Conservation (phyloP, 139 green algal species). For the Chlorella sorokiniana region DNA sequence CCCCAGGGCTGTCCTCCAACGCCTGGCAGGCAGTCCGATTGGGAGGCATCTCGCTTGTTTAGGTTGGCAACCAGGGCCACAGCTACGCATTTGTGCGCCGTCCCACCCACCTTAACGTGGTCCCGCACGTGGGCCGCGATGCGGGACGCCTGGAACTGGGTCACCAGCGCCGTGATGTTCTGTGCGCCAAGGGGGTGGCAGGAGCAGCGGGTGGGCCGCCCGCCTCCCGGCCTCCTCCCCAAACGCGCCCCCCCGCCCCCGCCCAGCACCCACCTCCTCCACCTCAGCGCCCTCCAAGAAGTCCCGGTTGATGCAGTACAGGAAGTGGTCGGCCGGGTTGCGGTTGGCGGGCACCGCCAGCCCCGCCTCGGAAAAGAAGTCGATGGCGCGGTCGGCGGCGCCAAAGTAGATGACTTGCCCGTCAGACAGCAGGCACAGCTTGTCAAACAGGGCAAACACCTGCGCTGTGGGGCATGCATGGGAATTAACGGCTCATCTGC, state of each 20-base stretch:
- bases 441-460: slow-evolving; percentile 62
- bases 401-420: slow-evolving; percentile 68
- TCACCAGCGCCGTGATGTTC: slow-evolving; percentile 47
- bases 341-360: slow-evolving; percentile 60
- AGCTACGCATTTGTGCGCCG: neutral
- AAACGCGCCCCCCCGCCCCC: neutral
- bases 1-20: slow-evolving; percentile 27
- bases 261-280: slow-evolving; percentile 4
- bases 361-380: slow-evolving; percentile 64
- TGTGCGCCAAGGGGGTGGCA: slow-evolving; percentile 4
- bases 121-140: slow-evolving; percentile 9
- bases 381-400: slow-evolving; percentile 33
- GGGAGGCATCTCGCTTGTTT: too few relatives aligned
- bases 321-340: slow-evolving; percentile 70
- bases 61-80: too few relatives aligned
- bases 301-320: slow-evolving; percentile 74
- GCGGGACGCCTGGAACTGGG: slow-evolving; percentile 10
- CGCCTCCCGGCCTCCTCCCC: too few relatives aligned
- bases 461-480: neutral
- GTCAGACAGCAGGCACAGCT: slow-evolving; percentile 55
- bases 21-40: too few relatives aligned
- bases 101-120: slow-evolving; percentile 25
- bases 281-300: slow-evolving; percentile 49
- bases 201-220: neutral
- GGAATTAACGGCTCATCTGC: too few relatives aligned